These are phyloP conservation scores for Cryptosporidium parvum DNA, from an alignment of 169 alveolate species.

Conservation along the genomic window DNA sequence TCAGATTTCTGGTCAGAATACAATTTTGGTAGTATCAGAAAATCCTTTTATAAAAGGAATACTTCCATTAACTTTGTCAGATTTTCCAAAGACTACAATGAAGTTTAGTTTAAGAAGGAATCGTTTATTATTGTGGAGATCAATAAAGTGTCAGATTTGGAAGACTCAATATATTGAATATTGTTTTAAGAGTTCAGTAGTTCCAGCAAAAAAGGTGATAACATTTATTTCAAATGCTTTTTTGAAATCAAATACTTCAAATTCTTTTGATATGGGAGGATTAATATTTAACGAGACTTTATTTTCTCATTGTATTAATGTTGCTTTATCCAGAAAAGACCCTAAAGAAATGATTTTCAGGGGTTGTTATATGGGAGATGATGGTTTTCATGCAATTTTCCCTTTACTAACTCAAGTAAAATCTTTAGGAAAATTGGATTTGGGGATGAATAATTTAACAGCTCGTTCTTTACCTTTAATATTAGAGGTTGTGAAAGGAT, in stretches of 20 bases:
- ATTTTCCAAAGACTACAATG: constrained; percentile 22
- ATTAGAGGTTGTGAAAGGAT: constrained; percentile 37
- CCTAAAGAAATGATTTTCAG: constrained; percentile 70
- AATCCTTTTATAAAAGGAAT: constrained; percentile 28
- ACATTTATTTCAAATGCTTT: constrained; percentile 47
- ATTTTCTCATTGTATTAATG: constrained; percentile 52
- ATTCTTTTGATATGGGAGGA: constrained; percentile 63
- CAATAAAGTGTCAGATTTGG: constrained; percentile 70
- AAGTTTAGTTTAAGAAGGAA: constrained; percentile 68
- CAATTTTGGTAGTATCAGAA: constrained; percentile 38
- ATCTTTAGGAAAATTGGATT: constrained; percentile 22
- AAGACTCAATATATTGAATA: constrained; percentile 43
- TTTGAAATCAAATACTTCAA: constrained; percentile 4
- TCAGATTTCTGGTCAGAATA: constrained; percentile 36
- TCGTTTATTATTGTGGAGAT: constrained; percentile 66
- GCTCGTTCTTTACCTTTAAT: constrained; percentile 57
- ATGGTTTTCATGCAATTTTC: constrained; percentile 44
- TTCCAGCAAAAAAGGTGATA: constrained; percentile 55
- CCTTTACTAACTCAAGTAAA: constrained; percentile 43
- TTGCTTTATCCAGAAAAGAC: constrained; percentile 52
- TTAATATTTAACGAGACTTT: constrained; percentile 22
- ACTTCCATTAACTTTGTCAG: constrained; percentile 39
- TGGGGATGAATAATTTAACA: constrained; percentile 69
- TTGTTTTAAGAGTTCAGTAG: constrained; percentile 6
- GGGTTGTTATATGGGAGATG: constrained; percentile 75